These are phyloP conservation scores for Ambrosiella beaveri DNA, from an alignment of 2,329 filamentous ascomycete genomes.

Conservation along the genomic window DNA sequence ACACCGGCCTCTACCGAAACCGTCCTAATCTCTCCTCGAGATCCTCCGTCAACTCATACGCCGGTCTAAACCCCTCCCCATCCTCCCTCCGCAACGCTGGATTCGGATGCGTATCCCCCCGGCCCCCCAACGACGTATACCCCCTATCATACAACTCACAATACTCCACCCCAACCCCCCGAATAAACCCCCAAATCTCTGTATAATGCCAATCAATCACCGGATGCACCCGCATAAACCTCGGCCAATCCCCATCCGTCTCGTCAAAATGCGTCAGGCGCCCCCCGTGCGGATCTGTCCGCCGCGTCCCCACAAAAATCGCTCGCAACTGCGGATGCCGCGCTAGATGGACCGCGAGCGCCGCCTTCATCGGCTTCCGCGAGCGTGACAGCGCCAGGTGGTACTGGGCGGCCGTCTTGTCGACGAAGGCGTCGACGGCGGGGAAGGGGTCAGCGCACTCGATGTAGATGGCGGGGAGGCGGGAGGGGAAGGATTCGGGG, in stretches of 20 bases:
- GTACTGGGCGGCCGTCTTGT: constrained; percentile 92
- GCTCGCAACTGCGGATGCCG: constrained; percentile 61
- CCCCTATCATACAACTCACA: constrained; percentile 74
- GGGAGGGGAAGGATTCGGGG: constrained; percentile 20
- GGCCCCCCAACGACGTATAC: constrained; percentile 85
- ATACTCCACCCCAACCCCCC: constrained; percentile 63
- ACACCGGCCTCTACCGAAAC: constrained; percentile 22
- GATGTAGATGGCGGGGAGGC: constrained; percentile 74
- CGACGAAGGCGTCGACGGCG: constrained; percentile 77
- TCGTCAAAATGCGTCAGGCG: constrained; percentile 64
- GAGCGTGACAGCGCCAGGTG: constrained; percentile 68
- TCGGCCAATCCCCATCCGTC: constrained; percentile 80
- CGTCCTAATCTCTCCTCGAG: constrained; percentile 64
- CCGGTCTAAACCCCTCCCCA: constrained; percentile 41
- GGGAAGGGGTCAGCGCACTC: constrained; percentile 68
- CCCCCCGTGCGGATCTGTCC: constrained; percentile 83
- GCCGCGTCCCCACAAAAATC: constrained; percentile 62
- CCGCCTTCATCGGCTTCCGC: constrained; percentile 78
- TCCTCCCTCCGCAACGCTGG: constrained; percentile 40
- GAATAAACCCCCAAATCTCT: constrained; percentile 85
- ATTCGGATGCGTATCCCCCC: constrained; percentile 76
- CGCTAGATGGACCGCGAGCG: constrained; percentile 77
- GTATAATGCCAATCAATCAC: constrained; percentile 96
- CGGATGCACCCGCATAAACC: constrained; percentile 83
- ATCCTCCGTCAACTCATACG: constrained; percentile 59